phyloP scores from a whole-genome alignment of 2,329 filamentous ascomycete genomes.

The Pseudocercospora musae region DNA sequence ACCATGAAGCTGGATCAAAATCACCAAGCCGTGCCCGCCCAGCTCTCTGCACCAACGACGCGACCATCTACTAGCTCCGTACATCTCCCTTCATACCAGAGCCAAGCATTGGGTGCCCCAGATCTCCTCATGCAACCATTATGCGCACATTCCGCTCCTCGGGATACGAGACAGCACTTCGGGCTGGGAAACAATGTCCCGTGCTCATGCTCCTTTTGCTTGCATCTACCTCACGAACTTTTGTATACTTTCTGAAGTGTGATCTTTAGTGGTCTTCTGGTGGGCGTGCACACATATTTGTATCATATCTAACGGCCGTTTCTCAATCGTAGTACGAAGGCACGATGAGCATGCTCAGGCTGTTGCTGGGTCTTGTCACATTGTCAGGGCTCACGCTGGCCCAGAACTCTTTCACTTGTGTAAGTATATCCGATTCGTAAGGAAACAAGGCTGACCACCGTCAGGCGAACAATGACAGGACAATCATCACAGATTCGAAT shows the following conservation, averaged over 20 bases:
- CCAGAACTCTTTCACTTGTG: conserved; percentile 1
- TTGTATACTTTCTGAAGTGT: not conserved
- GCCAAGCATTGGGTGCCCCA: not conserved
- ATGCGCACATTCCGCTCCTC: not conserved
- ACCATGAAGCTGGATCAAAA: not conserved
- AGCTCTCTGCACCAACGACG: too few relatives aligned
- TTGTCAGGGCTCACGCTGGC: not conserved
- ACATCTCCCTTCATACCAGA: not conserved
- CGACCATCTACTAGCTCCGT: not conserved
- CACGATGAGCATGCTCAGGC: not conserved
- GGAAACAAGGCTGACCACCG: not conserved
- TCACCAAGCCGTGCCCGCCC: not conserved
- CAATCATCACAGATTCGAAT: not conserved
- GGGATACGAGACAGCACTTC: not conserved
- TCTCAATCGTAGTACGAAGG: not conserved
- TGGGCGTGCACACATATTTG: not conserved
- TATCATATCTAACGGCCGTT: not conserved
- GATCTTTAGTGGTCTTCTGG: not conserved
- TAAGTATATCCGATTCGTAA: not conserved
- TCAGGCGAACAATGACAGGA: not conserved
- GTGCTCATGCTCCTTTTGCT: not conserved
- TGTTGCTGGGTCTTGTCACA: not conserved
- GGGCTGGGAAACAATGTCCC: not conserved
- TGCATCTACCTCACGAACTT: not conserved
- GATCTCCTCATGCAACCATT: not conserved